Evolutionary conservation across 805 yeast species (phyloP), one percentile per base, ranked within the genome.

Genomic region (Yamadazyma paraphyllophila): DNA sequence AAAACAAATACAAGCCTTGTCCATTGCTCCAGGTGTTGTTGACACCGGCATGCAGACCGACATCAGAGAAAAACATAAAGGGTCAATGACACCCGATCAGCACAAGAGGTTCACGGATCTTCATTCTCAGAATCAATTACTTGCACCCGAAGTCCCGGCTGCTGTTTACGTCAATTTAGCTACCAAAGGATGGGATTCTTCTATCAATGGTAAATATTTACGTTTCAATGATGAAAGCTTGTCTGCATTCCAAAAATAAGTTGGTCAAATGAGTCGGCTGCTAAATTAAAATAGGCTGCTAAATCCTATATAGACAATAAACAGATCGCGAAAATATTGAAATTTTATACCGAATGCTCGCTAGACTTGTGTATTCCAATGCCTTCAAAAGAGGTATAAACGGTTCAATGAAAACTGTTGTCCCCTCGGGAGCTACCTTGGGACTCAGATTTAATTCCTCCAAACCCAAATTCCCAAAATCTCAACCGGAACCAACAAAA

Each of bases 1-100:
- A 59, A 67, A 73, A 1, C 59, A 54, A 3, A 66, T 89, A n/a
- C 63, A 67, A 30, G 71, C 85, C 3, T 67, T 90, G 9, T 73
- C 97, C 0, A 75, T 94, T 17, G 97, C 96, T 0, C 98, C 98
- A 0, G 98, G 99, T 3, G 96, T 89, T 1, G 97, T 94, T 1
- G 88, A 88, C 60, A 92, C 99, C 1, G 71, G 71, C 15, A 92
- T 94, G 98, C 98, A 94, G 67, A 61, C 53, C 7, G 83, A 81
- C 44, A 90, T 92, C 46, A 80, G 98, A 55, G 84, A 80, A 13
- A 73, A 65, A 36, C 80, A 78, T 51, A 81, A 82, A 2, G 51
- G 56, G 3, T 68, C 69, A 24, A 91, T 91, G 97, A 69, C 75
- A 0, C 66, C 72, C 0, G 81, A 76, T 14, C 77, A 81, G 3